These are phyloP conservation scores for Yamadazyma buinensis DNA, from an alignment of 1,139 yeast species.

Conservation along the genomic window DNA sequence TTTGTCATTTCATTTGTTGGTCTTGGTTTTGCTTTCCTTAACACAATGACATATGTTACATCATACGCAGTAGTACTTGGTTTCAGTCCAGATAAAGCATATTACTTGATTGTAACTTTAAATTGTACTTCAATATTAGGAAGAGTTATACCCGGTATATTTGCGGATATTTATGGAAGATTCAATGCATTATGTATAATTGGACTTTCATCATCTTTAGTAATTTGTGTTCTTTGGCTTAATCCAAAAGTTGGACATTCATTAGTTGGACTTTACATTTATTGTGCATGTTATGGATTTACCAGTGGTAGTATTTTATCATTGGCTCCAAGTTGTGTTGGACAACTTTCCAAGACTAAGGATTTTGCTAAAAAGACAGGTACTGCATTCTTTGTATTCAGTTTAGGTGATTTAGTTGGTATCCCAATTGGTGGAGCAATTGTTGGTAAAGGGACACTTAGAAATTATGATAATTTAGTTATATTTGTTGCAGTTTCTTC, in stretches of 20 bases:
- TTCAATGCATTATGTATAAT: slow-evolving; percentile 50
- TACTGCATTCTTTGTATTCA: slow-evolving; percentile 30
- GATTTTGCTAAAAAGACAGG: slow-evolving; percentile 29
- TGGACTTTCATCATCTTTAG: slow-evolving; percentile 30
- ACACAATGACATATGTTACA: slow-evolving; percentile 48
- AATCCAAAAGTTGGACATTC: slow-evolving; percentile 27
- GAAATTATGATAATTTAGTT: slow-evolving; percentile 25
- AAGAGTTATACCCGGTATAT: slow-evolving; percentile 43
- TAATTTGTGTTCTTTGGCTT: slow-evolving; percentile 44
- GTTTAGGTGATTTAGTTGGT: slow-evolving; percentile 32
- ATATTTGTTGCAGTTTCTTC: slow-evolving; percentile 25
- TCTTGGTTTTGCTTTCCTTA: slow-evolving; percentile 43
- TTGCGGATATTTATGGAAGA: slow-evolving; percentile 49
- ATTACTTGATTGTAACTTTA: slow-evolving; percentile 40
- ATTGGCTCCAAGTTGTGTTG: slow-evolving; percentile 41
- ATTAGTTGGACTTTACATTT: slow-evolving; percentile 23
- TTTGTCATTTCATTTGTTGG: slow-evolving; percentile 27
- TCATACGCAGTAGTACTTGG: slow-evolving; percentile 48
- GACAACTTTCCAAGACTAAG: slow-evolving; percentile 62
- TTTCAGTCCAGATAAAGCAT: slow-evolving; percentile 36
- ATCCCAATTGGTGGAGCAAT: slow-evolving; percentile 38
- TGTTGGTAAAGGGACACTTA: slow-evolving; percentile 16
- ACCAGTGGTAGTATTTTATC: slow-evolving; percentile 30
- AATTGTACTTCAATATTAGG: slow-evolving; percentile 48
- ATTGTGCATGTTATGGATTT: slow-evolving; percentile 28